These are phyloP conservation scores for Discostella pseudostelligera DNA, from an alignment of 108 stramenopile species.

Conservation along the genomic window DNA sequence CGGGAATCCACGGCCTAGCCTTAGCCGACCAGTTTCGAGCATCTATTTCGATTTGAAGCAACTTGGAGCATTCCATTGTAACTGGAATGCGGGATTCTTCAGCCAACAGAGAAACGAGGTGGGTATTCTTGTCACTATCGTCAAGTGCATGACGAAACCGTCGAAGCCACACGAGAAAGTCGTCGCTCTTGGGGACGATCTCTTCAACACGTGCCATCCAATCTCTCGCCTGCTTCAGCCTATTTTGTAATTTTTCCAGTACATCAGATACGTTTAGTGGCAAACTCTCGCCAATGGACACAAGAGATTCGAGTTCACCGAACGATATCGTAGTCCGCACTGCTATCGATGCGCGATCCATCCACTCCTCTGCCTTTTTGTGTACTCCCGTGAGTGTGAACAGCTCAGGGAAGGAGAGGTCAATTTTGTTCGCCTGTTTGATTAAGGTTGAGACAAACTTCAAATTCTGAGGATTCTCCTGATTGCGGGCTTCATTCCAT, in stretches of 20 bases:
- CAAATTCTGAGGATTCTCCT: slow-evolving; percentile 49
- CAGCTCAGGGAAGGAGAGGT: slow-evolving; percentile 55
- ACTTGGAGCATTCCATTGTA: slow-evolving; percentile 59
- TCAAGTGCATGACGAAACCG: slow-evolving; percentile 51
- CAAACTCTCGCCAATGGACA: slow-evolving; percentile 54
- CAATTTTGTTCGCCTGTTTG: slow-evolving; percentile 64
- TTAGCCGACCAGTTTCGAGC: slow-evolving; percentile 72
- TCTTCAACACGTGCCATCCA: slow-evolving; percentile 62
- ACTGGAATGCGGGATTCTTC: slow-evolving; percentile 78
- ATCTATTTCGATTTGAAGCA: slow-evolving; percentile 78
- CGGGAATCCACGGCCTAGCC: slow-evolving; percentile 65
- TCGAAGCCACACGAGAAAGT: slow-evolving; percentile 52
- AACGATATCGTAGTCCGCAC: slow-evolving; percentile 73
- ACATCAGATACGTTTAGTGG: slow-evolving; percentile 69
- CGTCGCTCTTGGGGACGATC: slow-evolving; percentile 50
- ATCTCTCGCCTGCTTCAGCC: slow-evolving; percentile 52
- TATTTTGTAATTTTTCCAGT: slow-evolving; percentile 62
- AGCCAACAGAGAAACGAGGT: slow-evolving; percentile 56
- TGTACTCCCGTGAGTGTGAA: slow-evolving; percentile 50
- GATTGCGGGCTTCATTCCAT: slow-evolving; percentile 55
- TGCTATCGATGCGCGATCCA: slow-evolving; percentile 76
- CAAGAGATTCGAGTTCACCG: slow-evolving; percentile 59
- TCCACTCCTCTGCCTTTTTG: slow-evolving; percentile 60
- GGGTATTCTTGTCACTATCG: slow-evolving; percentile 39
- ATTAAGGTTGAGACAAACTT: slow-evolving; percentile 59